phyloP scores from a whole-genome alignment of 2,329 filamentous ascomycete genomes.

The Colletotrichum acutatum region DNA sequence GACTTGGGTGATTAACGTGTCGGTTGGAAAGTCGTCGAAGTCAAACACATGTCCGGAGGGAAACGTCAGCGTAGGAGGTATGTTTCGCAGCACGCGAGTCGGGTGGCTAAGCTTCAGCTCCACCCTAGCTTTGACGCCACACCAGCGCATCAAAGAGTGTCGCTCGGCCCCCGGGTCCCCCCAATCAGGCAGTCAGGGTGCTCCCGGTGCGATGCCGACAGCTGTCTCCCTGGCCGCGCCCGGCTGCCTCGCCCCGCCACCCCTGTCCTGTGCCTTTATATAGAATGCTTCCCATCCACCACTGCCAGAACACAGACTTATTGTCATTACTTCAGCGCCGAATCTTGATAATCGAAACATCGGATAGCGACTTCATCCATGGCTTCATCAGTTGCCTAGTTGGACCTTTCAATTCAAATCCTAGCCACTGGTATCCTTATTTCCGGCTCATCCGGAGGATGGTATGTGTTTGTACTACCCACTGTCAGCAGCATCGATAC shows the following conservation, averaged over 20 bases:
- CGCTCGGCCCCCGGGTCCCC: slow-evolving; percentile 9
- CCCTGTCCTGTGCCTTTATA: slow-evolving; percentile 20
- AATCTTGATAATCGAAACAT: neutral
- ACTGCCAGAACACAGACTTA: neutral
- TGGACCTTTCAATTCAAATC: neutral
- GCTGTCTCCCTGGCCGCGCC: slow-evolving; percentile 13
- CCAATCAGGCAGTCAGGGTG: slow-evolving; percentile 23
- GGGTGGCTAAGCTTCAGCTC: slow-evolving; percentile 37
- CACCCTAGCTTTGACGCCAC: slow-evolving; percentile 36
- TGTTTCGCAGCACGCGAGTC: slow-evolving; percentile 35
- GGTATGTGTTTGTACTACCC: no score
- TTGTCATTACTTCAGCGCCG: neutral
- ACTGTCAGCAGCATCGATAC: no score
- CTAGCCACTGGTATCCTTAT: neutral
- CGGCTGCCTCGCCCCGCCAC: slow-evolving; percentile 1
- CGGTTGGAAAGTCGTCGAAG: slow-evolving; percentile 28
- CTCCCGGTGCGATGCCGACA: slow-evolving; percentile 19
- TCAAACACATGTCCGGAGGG: slow-evolving; percentile 28
- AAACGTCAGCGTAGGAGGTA: slow-evolving; percentile 37
- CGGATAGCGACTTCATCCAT: neutral
- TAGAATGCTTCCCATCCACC: neutral
- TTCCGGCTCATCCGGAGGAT: neutral
- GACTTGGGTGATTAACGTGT: slow-evolving; percentile 20
- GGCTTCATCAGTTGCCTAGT: neutral
- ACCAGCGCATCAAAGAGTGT: slow-evolving; percentile 32